These are phyloP conservation scores for Ceratocystis alfenasii DNA, from an alignment of 2,329 filamentous ascomycete genomes.

Conservation along the genomic window DNA sequence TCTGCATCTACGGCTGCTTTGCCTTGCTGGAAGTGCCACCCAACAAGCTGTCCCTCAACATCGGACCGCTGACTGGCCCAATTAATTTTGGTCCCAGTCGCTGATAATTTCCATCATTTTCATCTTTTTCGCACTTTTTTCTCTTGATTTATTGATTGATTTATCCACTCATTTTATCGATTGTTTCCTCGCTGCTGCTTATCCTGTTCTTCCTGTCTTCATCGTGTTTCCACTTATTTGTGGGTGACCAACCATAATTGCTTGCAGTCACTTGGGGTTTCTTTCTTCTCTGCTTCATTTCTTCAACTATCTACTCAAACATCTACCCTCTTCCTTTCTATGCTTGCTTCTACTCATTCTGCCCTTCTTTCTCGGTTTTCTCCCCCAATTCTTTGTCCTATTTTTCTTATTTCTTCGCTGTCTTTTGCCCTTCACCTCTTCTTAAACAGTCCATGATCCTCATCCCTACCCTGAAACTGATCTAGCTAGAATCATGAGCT, in stretches of 20 bases:
- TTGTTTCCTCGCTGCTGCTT: neutral
- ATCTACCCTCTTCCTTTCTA: neutral
- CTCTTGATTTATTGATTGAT: neutral
- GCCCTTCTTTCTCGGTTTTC: neutral
- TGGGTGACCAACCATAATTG: neutral
- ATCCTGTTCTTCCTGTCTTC: constrained; percentile 6
- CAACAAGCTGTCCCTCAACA: constrained; percentile 4
- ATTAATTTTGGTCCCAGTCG: neutral
- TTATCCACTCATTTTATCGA: neutral
- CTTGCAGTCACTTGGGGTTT: constrained; percentile 1
- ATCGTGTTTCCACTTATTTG: constrained; percentile 12
- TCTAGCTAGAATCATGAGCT: constrained; percentile 13
- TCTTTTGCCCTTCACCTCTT: neutral
- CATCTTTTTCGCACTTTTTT: neutral
- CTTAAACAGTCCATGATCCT: neutral
- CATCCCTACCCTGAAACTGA: neutral
- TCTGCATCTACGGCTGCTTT: neutral
- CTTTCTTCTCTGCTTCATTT: constrained; percentile 6
- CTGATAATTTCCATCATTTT: neutral
- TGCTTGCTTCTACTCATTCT: neutral
- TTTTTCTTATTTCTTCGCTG: neutral
- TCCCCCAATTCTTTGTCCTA: neutral
- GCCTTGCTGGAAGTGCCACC: neutral
- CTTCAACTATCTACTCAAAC: neutral
- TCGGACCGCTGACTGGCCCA: neutral